Base-by-base conservation (phyloP, 805 yeast species). In the Wickerhamiella occidentalis region DNA sequence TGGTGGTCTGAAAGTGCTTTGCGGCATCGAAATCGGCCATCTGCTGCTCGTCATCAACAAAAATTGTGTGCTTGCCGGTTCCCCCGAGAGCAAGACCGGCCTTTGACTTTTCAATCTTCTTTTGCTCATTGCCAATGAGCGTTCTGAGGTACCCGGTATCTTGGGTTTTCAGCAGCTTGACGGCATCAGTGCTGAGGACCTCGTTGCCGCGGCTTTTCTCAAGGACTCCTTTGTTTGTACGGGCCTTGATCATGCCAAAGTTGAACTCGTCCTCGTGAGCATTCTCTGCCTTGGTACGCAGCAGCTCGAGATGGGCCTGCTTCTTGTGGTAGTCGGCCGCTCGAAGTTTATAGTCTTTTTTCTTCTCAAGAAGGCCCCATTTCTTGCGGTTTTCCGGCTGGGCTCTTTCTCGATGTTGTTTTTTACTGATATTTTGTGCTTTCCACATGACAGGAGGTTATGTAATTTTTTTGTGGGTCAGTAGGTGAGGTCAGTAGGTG, bases 231-330 rank as follows among this genome's bases (percentile, higher is more conserved):
- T 74, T 69, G 1, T 71, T 67, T 55, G 86, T 94, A 3, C 92
- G 78, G 58, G 72, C 74, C 12, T 74, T 71, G 28, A 80, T 76
- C 98, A 92, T 92, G 18, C 86, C 92, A 76, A 86, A 95, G 65
- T 90, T 87, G 68, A 83, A 92, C 66, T 92, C 98, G 73, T 92
- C 98, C 13, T 94, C 94, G 63, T 92, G 92, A 57, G 86, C 75
- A 41, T 73, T 72, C 33, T 73, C 68, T 1, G 84, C 94, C 62
- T 86, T 90, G 38, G 72, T 71, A 56, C 83, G 78, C 51, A 92
- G 73, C 1, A 81, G 72, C 66, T 83, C 84, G 47, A 92, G 55
- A 6, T 76, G 71, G 23, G 72, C 73, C 56, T 79, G 76, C 56
- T 79, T 79, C 54, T 67, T 65, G 58, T 79, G 84, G 56, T 64